Conservation (phyloP, 352 stramenopile species). For the Pythium brachiatum region DNA sequence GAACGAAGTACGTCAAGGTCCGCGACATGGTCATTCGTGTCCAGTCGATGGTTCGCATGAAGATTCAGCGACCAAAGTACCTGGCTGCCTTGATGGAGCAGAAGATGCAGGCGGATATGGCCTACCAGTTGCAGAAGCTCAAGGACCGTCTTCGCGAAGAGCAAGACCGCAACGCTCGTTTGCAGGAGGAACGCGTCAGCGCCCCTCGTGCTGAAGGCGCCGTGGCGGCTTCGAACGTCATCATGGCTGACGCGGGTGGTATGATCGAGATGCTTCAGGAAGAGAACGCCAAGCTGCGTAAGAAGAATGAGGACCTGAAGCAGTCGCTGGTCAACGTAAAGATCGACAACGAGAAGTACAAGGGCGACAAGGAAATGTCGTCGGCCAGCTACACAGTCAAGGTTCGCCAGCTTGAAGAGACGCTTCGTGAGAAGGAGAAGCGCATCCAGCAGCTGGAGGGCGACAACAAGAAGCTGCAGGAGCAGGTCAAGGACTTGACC, state of each 20-base stretch:
- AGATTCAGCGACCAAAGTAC: conserved; percentile 84
- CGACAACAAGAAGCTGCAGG: conserved; percentile 75
- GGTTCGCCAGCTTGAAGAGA: conserved; percentile 71
- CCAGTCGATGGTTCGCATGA: conserved; percentile 80
- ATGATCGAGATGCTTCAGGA: conserved; percentile 85
- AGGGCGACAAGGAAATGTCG: conserved; percentile 77
- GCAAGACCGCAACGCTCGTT: conserved; percentile 65
- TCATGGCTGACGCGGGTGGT: conserved; percentile 75
- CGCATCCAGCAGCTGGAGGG: conserved; percentile 61
- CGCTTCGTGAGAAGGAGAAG: conserved; percentile 72
- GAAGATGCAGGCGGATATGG: conserved; percentile 82
- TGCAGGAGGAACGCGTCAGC: conserved; percentile 52
- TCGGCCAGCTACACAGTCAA: conserved; percentile 74
- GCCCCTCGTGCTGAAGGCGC: conserved; percentile 14
- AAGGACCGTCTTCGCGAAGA: conserved; percentile 80
- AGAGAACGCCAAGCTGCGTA: conserved; percentile 73
- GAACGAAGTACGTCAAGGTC: conserved; percentile 59
- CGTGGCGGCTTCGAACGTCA: conserved; percentile 53
- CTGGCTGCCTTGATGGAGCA: conserved; percentile 68
- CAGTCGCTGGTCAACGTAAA: conserved; percentile 55
- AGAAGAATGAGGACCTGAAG: conserved; percentile 81
- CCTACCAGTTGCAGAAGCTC: conserved; percentile 74
- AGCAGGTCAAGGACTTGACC: conserved; percentile 42
- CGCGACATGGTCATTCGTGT: conserved; percentile 71
- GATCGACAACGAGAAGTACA: conserved; percentile 68